phyloP scores from a whole-genome alignment of 2,329 filamentous ascomycete species.

The Colletotrichum cereale region DNA sequence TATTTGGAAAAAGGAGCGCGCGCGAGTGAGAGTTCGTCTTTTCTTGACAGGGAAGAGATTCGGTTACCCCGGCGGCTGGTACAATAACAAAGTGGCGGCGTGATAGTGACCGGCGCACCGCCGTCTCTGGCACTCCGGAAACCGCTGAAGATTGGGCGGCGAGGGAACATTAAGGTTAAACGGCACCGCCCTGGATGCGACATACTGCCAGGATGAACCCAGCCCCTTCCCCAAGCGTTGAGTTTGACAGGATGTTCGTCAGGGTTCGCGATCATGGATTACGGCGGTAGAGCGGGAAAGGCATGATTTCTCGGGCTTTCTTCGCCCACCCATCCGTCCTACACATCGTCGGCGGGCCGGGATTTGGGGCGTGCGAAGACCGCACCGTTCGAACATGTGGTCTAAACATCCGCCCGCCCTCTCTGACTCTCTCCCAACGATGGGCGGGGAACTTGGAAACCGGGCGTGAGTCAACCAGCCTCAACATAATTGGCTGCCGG shows the following conservation, averaged over 20 bases:
- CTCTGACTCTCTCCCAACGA: conserved; percentile 4
- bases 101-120: conserved; percentile 15
- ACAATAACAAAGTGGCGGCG: background rate
- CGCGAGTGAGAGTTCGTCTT: conserved; percentile 32
- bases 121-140: conserved; percentile 7
- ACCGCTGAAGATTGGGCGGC: background rate
- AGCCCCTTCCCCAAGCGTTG: conserved; percentile 7
- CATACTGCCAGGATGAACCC: conserved; percentile 13
- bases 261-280: background rate
- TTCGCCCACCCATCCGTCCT: background rate
- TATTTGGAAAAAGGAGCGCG: background rate
- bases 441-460: conserved; percentile 7
- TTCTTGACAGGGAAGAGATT: conserved; percentile 1
- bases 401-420: background rate
- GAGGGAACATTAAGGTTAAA: conserved; percentile 24
- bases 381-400: background rate
- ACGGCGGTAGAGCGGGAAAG: background rate
- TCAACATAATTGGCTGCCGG: background rate
- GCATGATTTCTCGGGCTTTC: background rate
- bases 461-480: background rate
- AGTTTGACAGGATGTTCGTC: conserved; percentile 25
- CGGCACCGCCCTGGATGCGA: conserved; percentile 11
- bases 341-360: background rate
- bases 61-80: background rate
- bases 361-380: conserved; percentile 6